phyloP scores from a whole-genome alignment of 83 land plant species.

The Thuja plicata region DNA sequence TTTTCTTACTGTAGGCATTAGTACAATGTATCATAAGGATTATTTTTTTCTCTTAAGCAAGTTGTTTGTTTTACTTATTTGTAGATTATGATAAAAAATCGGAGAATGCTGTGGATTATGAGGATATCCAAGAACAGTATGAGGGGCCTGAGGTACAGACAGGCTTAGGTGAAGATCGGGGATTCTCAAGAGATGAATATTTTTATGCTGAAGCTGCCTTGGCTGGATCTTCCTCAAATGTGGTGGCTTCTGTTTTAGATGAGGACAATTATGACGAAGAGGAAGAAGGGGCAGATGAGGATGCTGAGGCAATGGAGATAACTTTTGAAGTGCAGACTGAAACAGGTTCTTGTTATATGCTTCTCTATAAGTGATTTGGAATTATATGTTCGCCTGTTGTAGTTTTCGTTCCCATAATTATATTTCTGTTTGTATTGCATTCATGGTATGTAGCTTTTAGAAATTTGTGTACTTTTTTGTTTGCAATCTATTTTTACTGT shows the following conservation, averaged over 20 bases:
- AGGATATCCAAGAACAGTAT: slow-evolving; percentile 89
- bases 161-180: slow-evolving; percentile 57
- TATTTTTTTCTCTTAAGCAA: not conserved
- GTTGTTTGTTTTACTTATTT: slow-evolving; percentile 10
- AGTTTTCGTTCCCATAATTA: not conserved
- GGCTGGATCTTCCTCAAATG: slow-evolving; percentile 37
- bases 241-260: slow-evolving; percentile 50
- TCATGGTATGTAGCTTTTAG: not conserved
- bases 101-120: slow-evolving; percentile 95
- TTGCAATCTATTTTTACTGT: not conserved
- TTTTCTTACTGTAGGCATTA: not conserved
- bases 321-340: slow-evolving; percentile 18
- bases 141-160: slow-evolving; percentile 91
- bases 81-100: slow-evolving; percentile 91
- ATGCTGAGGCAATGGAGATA: slow-evolving; percentile 22
- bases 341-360: slow-evolving; percentile 32
- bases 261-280: slow-evolving; percentile 95
- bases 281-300: slow-evolving; percentile 33
- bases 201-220: slow-evolving; percentile 67
- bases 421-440: not conserved
- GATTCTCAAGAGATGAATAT: slow-evolving; percentile 61
- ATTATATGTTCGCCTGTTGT: not conserved
- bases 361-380: not conserved
- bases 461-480: not conserved
- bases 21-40: not conserved